A percentile compares a stretch with the other conserved stretches of the same genome.
Evolutionary conservation across 768 basidiomycete genomes (phyloP).

Genomic region (Krasilnikovozyma curviuscula): DNA sequence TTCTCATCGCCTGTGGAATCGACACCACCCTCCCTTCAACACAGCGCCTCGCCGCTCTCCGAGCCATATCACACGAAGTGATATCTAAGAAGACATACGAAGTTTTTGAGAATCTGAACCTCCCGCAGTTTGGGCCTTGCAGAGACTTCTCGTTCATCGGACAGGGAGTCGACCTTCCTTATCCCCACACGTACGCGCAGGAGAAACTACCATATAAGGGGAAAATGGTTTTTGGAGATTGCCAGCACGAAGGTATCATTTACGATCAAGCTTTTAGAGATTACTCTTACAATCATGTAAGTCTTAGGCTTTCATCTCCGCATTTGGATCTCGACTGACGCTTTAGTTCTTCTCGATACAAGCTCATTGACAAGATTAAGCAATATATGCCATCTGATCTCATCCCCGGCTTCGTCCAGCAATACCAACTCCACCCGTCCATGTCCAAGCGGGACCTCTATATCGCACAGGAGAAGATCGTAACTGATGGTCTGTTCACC

Average conservation of each 20-base stretch:
- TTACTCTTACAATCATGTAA: too few relatives aligned
- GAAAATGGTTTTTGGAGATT: not conserved
- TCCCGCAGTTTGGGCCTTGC: slow-evolving; percentile 12
- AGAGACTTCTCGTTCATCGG: slow-evolving; percentile 5
- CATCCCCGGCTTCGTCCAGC: not conserved
- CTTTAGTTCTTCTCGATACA: too few relatives aligned
- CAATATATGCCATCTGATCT: not conserved
- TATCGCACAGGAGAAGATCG: not conserved
- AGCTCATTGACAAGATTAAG: too few relatives aligned
- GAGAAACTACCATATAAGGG: not conserved
- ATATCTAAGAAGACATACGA: slow-evolving; percentile 4
- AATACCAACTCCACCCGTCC: not conserved
- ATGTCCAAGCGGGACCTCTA: too few relatives aligned
- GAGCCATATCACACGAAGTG: slow-evolving; percentile 1
- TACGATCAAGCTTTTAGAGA: slow-evolving; percentile 2
- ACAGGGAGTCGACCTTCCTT: slow-evolving; percentile 1
- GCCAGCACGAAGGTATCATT: slow-evolving; percentile 8
- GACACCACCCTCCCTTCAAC: not conserved
- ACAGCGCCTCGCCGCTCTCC: slow-evolving; percentile 6
- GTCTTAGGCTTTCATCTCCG: too few relatives aligned
- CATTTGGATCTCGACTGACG: too few relatives aligned
- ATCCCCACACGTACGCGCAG: not conserved
- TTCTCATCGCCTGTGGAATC: slow-evolving; percentile 6
- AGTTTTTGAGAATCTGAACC: slow-evolving; percentile 6
- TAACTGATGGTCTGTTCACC: slow-evolving; percentile 7